Evolutionary conservation across 2,329 filamentous ascomycete genomes (phyloP).

Genomic region (Colletotrichum euphorbiae): DNA sequence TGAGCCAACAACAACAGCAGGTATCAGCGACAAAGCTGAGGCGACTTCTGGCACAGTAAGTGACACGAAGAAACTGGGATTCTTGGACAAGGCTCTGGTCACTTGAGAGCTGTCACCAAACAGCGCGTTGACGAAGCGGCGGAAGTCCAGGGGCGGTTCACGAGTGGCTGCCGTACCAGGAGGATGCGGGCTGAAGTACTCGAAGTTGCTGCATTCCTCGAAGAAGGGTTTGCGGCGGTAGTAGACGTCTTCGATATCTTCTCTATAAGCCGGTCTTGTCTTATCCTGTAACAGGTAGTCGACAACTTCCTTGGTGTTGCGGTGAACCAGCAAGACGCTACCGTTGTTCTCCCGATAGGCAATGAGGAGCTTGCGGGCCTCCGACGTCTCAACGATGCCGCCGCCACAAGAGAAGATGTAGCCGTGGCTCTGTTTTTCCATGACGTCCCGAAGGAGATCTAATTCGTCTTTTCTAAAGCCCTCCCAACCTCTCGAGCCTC

Average conservation of each 20-base stretch:
- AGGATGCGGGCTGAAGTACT: slow-evolving; percentile 85
- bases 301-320: slow-evolving; percentile 88
- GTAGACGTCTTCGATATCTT: slow-evolving; percentile 93
- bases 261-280: slow-evolving; percentile 89
- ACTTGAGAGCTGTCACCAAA: slow-evolving; percentile 43
- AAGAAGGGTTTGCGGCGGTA: slow-evolving; percentile 90
- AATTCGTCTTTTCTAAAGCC: slow-evolving; percentile 86
- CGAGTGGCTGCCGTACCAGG: slow-evolving; percentile 40
- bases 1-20: slow-evolving; percentile 81
- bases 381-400: slow-evolving; percentile 87
- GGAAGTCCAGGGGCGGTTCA: slow-evolving; percentile 66
- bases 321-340: slow-evolving; percentile 86
- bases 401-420: slow-evolving; percentile 94
- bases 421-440: slow-evolving; percentile 79
- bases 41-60: slow-evolving; percentile 83
- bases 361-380: slow-evolving; percentile 80
- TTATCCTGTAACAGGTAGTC: slow-evolving; percentile 90
- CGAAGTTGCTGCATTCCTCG: slow-evolving; percentile 90
- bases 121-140: slow-evolving; percentile 70
- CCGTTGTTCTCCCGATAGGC: slow-evolving; percentile 82
- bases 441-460: slow-evolving; percentile 76
- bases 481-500: slow-evolving; percentile 80
- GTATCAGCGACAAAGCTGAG: slow-evolving; percentile 72
- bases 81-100: slow-evolving; percentile 55
- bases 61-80: slow-evolving; percentile 91